phyloP scores from a whole-genome alignment of 768 basidiomycete genomes.

The Mycena maculata region DNA sequence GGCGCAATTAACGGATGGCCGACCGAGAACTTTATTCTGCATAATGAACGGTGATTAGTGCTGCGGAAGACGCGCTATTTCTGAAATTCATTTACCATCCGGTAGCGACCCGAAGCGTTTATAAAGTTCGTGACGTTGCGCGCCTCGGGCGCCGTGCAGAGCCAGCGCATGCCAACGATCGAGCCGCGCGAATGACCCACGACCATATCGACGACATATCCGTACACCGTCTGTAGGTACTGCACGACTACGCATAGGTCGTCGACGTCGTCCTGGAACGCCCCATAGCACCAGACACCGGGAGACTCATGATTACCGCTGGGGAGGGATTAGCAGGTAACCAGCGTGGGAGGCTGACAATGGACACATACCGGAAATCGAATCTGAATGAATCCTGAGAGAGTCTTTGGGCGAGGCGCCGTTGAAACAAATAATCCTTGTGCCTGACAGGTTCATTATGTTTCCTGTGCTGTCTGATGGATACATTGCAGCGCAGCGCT shows the following conservation, averaged over 20 bases:
- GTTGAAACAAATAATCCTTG: slow-evolving; percentile 88
- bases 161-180: slow-evolving; percentile 74
- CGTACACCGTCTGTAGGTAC: slow-evolving; percentile 67
- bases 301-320: slow-evolving; percentile 85
- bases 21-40: slow-evolving; percentile 58
- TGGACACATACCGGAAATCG: slow-evolving; percentile 79
- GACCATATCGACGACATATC: slow-evolving; percentile 71
- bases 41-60: slow-evolving; percentile 22
- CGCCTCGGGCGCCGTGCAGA: slow-evolving; percentile 72
- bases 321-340: slow-evolving; percentile 5
- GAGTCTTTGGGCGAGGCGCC: slow-evolving; percentile 70
- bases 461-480: slow-evolving; percentile 37
- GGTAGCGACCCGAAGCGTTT: slow-evolving; percentile 81
- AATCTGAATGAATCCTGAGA: slow-evolving; percentile 88
- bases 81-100: slow-evolving; percentile 58
- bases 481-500: slow-evolving; percentile 36
- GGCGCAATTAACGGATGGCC: slow-evolving; percentile 27
- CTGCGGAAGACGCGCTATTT: slow-evolving; percentile 1
- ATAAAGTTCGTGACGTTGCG: slow-evolving; percentile 69
- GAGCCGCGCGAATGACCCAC: slow-evolving; percentile 86
- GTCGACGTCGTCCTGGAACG: slow-evolving; percentile 67
- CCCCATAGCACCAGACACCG: slow-evolving; percentile 72
- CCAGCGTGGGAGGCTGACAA: slow-evolving; percentile 10
- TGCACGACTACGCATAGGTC: slow-evolving; percentile 76
- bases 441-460: slow-evolving; percentile 61